Evolutionary conservation across 2,329 filamentous ascomycete genomes (phyloP), one percentile per base, ranked within the genome.

Genomic region (Diplodia intermedia): DNA sequence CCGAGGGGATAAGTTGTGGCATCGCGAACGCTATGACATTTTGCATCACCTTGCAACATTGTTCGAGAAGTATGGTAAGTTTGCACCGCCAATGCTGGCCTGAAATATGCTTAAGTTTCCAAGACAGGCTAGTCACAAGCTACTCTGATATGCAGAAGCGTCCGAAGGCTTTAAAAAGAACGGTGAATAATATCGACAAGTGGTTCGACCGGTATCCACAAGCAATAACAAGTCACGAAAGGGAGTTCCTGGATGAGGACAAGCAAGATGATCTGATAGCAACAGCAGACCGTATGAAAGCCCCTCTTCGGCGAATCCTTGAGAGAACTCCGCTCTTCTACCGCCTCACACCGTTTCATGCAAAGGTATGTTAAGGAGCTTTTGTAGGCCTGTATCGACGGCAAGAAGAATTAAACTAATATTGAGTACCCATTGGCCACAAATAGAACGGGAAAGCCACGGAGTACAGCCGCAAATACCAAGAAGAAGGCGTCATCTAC

Each of bases 61-160:
- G 3, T n/a, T 65, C 6, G 49, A 65, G 0, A 29, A 65, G 20
- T 53, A 61, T 15, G 57, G 60, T 63, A 38, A 43, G 3, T 52
- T 29, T 1, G 18, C 3, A 36, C 33, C 31, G 3, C 33, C 11
- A 11, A 36, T 3, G 1, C 8, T 36, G 31, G 31, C 9, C 11
- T 8, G 31, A 36, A 12, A 36, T 2, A 12, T 9, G 33, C 33
- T 36, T 2, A 36, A 11, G 4, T 11, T 4, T n/a, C 56, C 33
- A 36, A 60, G 56, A 60, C 14, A 26, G 56, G 14, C 38, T 60
- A 8, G 56, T 60, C 2, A 6, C 40, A 20, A 60, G 40, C 14
- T 60, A 60, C 7, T 47, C 23, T 4, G n/a, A 47, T 5, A 43
- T 60, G 12, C 23, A 47, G 18, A n/a, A n/a, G 12, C 56, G 18